phyloP scores from a whole-genome alignment of 208 protist species.

The Balamuthia mandrillaris region DNA sequence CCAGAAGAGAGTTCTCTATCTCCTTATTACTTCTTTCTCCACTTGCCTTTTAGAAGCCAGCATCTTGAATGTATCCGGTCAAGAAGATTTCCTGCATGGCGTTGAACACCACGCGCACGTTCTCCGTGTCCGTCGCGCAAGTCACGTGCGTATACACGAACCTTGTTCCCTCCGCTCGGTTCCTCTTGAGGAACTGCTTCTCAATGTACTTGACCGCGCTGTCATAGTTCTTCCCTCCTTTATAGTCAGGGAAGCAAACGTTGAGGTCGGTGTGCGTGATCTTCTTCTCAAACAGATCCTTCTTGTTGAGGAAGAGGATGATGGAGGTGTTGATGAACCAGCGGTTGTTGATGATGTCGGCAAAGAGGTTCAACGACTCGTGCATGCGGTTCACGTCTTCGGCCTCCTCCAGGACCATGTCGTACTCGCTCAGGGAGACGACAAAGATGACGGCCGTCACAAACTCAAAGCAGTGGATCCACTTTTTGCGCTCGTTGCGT shows the following conservation, averaged over 20 bases:
- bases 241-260: constrained; percentile 75
- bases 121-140: constrained; percentile 77
- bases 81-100: constrained; percentile 70
- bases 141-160: constrained; percentile 73
- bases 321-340: constrained; percentile 73
- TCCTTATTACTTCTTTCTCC: too few species aligned
- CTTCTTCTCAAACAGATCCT: constrained; percentile 79
- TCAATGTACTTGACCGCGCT: constrained; percentile 16
- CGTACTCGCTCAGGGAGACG: constrained; percentile 59
- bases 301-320: constrained; percentile 85
- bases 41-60: too few species aligned
- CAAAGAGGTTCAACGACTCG: constrained; percentile 78
- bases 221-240: constrained; percentile 52
- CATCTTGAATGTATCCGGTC: too few species aligned
- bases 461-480: constrained; percentile 81
- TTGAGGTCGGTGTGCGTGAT: constrained; percentile 62
- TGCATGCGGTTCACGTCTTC: constrained; percentile 73
- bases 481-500: constrained; percentile 78
- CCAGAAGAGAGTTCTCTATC: too few species aligned
- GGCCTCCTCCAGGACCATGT: constrained; percentile 69
- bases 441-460: constrained; percentile 80
- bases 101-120: constrained; percentile 74
- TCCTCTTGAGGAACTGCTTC: neutral
- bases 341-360: constrained; percentile 73
- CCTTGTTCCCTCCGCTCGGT: constrained; percentile 18